Percentiles rank a stretch among this genome's conserved stretches.
phyloP scores from a whole-genome alignment of 768 basidiomycete species.

The Boletus sp. region DNA sequence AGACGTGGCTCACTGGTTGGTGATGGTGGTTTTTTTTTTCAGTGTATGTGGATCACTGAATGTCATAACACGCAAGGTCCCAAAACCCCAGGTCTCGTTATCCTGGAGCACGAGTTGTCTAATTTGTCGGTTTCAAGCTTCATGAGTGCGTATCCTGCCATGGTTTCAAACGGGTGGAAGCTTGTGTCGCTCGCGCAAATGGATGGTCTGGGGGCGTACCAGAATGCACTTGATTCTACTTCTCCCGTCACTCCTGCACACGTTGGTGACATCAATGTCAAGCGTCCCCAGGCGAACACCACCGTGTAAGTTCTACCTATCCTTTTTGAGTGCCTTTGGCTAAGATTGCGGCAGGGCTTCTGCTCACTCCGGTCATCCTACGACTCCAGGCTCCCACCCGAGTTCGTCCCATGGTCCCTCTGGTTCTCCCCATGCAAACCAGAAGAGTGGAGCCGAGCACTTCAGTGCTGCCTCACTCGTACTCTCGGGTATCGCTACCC shows the following conservation, averaged over 20 bases:
- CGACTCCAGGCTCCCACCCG: constrained; percentile 3
- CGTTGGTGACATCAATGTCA: constrained; percentile 18
- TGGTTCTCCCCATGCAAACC: constrained; percentile 27
- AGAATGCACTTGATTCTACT: constrained; percentile 39
- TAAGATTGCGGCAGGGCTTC: constrained; percentile 6
- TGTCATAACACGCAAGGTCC: constrained; percentile 38
- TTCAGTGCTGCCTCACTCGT: constrained; percentile 19
- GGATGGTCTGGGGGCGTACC: constrained; percentile 41
- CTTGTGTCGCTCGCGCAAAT: constrained; percentile 51
- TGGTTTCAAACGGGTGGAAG: constrained; percentile 70
- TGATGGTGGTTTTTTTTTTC: not conserved
- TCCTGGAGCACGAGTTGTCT: constrained; percentile 82
- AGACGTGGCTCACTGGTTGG: constrained; percentile 54
- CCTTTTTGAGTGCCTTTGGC: not conserved
- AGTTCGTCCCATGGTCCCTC: constrained; percentile 13
- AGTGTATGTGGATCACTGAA: not conserved
- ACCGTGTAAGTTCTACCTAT: constrained; percentile 10
- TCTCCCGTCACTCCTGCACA: constrained; percentile 26
- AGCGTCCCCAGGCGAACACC: constrained; percentile 15
- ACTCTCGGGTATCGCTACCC: constrained; percentile 22
- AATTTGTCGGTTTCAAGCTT: constrained; percentile 62
- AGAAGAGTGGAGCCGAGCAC: constrained; percentile 33
- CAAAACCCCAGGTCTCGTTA: constrained; percentile 74
- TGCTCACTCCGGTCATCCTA: not conserved
- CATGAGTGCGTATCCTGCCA: constrained; percentile 58